phyloP scores from a whole-genome alignment of 371 early-diverging fungal species.

The Batrachochytrium dendrobatidis region DNA sequence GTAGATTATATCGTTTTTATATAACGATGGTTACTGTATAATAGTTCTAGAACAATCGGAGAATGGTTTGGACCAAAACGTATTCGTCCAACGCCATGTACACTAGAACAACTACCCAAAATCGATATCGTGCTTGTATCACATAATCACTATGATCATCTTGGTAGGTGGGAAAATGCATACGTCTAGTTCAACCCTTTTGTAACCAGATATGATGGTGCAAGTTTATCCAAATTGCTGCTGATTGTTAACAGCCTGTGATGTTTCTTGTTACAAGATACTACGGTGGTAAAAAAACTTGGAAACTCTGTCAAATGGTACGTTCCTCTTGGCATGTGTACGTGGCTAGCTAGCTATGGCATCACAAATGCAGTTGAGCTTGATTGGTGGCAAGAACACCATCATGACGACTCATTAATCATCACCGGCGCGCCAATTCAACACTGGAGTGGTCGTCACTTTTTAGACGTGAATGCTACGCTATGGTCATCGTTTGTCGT shows the following conservation, averaged over 20 bases:
- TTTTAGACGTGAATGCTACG: slow-evolving; percentile 46
- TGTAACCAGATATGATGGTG: neutral
- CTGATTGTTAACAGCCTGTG: neutral
- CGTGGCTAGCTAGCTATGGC: slow-evolving; percentile 46
- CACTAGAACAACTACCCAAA: slow-evolving; percentile 38
- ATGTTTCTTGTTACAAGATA: slow-evolving; percentile 29
- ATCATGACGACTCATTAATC: slow-evolving; percentile 35
- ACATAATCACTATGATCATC: slow-evolving; percentile 52
- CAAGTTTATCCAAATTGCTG: neutral
- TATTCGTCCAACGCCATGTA: slow-evolving; percentile 43
- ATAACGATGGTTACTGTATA: neutral
- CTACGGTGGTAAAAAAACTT: slow-evolving; percentile 36
- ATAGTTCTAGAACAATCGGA: slow-evolving; percentile 31
- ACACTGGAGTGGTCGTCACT: slow-evolving; percentile 52
- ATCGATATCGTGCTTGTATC: slow-evolving; percentile 53
- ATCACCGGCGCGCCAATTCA: slow-evolving; percentile 49
- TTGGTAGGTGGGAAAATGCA: slow-evolving; percentile 28
- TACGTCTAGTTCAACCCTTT: no score
- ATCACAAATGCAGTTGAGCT: slow-evolving; percentile 54
- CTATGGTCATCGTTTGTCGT: slow-evolving; percentile 55
- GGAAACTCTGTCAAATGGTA: slow-evolving; percentile 56
- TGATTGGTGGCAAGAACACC: slow-evolving; percentile 60
- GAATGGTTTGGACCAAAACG: slow-evolving; percentile 47
- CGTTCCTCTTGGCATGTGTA: slow-evolving; percentile 49
- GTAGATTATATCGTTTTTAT: neutral